A percentile compares a stretch with the other conserved stretches of the same genome.
Evolutionary conservation across 768 basidiomycete species (phyloP).

Genomic region (Tricholoma sp.): DNA sequence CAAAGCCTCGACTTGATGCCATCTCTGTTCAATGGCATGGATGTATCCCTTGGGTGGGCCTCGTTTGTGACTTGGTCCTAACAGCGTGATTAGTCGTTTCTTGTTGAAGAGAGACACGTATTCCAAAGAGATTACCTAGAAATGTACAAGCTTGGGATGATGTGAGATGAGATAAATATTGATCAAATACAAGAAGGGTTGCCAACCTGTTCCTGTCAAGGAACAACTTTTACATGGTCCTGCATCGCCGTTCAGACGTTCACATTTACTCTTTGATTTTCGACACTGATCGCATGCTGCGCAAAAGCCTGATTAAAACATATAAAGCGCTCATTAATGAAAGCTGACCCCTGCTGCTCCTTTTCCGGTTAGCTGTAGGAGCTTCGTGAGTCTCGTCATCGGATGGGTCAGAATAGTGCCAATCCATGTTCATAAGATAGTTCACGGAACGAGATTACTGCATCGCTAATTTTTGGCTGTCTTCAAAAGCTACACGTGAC

Average conservation of each 20-base stretch:
- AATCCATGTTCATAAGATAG: conserved; percentile 35
- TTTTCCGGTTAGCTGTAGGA: conserved; percentile 43
- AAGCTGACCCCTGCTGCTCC: conserved; percentile 56
- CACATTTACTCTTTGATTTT: conserved; percentile 87
- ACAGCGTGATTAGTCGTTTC: neutral
- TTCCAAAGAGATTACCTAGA: conserved; percentile 35
- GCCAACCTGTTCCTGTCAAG: conserved; percentile 48
- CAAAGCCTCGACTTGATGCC: conserved; percentile 91
- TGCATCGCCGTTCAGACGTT: conserved; percentile 43
- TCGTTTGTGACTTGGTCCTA: conserved; percentile 76
- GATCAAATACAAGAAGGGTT: neutral
- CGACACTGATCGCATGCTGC: conserved; percentile 84
- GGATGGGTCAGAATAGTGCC: conserved; percentile 57
- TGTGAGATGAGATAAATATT: conserved; percentile 8
- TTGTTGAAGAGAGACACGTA: neutral
- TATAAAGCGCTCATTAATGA: neutral
- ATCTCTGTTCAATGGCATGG: conserved; percentile 85
- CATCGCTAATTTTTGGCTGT: neutral
- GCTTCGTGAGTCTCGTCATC: conserved; percentile 49
- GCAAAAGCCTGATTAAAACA: conserved; percentile 8
- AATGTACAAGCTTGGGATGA: conserved; percentile 54
- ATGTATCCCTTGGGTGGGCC: conserved; percentile 91
- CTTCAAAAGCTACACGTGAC: conserved; percentile 8
- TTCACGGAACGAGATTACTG: conserved; percentile 11
- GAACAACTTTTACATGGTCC: conserved; percentile 61